A percentile compares a stretch with the other conserved stretches of the same genome.
phyloP scores from a whole-genome alignment of 2,329 filamentous ascomycete species.

The Mollisia scopiformis region DNA sequence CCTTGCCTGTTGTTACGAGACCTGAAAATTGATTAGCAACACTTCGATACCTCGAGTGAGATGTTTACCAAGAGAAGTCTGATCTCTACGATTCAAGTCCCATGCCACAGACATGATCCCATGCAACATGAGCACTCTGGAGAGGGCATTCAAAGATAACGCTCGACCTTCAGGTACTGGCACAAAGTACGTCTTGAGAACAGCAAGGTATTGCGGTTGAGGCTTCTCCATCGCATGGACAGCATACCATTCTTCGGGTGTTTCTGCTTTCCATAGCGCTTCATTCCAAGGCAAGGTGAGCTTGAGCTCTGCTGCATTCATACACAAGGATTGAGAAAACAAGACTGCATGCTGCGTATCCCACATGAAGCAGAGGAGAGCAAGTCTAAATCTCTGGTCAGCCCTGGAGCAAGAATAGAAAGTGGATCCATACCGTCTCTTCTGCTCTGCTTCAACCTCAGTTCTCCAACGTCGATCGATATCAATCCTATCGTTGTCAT shows the following conservation, averaged over 20 bases:
- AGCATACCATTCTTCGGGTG: slow-evolving; percentile 50
- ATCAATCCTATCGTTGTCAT: slow-evolving; percentile 41
- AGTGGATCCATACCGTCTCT: slow-evolving; percentile 50
- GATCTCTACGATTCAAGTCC: slow-evolving; percentile 64
- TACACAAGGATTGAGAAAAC: slow-evolving; percentile 68
- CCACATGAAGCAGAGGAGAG: slow-evolving; percentile 67
- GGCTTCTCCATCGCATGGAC: slow-evolving; percentile 34
- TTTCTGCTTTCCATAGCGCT: slow-evolving; percentile 58
- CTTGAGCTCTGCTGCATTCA: slow-evolving; percentile 66
- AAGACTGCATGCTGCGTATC: slow-evolving; percentile 66
- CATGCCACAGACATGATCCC: slow-evolving; percentile 65
- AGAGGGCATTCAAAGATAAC: slow-evolving; percentile 51
- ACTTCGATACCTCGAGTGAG: slow-evolving; percentile 15
- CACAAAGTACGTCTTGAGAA: slow-evolving; percentile 59
- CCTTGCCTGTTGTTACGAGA: slow-evolving; percentile 8
- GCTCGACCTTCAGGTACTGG: slow-evolving; percentile 42
- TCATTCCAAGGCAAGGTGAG: slow-evolving; percentile 58
- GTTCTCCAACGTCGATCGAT: slow-evolving; percentile 37
- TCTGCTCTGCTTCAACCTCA: slow-evolving; percentile 45
- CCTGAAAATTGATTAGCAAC: neutral
- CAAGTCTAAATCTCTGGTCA: slow-evolving; percentile 42
- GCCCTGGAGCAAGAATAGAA: neutral
- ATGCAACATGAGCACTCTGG: slow-evolving; percentile 58
- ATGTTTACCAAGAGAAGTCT: slow-evolving; percentile 58
- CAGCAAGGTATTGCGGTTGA: slow-evolving; percentile 50